These are phyloP conservation scores for Conringia planisiliqua DNA, from an alignment of 345 rosid genomes.

Conservation along the genomic window DNA sequence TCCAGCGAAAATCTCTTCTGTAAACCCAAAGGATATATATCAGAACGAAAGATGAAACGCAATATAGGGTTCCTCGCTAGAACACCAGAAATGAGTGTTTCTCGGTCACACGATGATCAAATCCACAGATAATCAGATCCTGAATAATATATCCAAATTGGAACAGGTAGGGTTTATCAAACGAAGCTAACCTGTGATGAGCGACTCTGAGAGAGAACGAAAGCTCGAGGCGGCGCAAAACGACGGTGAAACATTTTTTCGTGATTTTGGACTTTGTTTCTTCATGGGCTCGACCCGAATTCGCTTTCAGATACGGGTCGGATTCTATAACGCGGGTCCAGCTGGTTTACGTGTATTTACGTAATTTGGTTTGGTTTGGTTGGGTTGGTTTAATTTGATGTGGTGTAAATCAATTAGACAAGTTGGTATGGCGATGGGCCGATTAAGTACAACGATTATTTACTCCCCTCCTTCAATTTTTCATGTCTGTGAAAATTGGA, in stretches of 20 bases:
- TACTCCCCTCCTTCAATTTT: background rate
- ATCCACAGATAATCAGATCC: background rate
- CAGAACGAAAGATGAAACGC: background rate
- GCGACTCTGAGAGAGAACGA: background rate
- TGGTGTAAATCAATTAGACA: background rate
- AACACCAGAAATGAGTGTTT: slow-evolving; percentile 2
- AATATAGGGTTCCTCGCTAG: background rate
- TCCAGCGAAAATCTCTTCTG: background rate
- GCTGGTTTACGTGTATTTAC: background rate
- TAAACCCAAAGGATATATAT: background rate
- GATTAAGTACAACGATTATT: background rate
- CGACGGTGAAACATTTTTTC: background rate
- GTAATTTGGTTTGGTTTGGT: background rate
- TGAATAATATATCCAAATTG: background rate
- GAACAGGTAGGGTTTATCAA: slow-evolving; percentile 2
- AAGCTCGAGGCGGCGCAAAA: background rate
- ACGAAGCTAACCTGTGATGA: slow-evolving; percentile 9
- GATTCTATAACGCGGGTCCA: background rate
- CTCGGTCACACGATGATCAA: background rate
- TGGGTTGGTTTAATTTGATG: background rate
- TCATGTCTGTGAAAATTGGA: background rate
- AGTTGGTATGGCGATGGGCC: background rate
- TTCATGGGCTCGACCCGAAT: background rate
- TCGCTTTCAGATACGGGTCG: background rate
- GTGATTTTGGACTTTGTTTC: background rate